These are phyloP conservation scores for Nidula microcarpa DNA, from an alignment of 768 basidiomycete species.

Conservation along the genomic window DNA sequence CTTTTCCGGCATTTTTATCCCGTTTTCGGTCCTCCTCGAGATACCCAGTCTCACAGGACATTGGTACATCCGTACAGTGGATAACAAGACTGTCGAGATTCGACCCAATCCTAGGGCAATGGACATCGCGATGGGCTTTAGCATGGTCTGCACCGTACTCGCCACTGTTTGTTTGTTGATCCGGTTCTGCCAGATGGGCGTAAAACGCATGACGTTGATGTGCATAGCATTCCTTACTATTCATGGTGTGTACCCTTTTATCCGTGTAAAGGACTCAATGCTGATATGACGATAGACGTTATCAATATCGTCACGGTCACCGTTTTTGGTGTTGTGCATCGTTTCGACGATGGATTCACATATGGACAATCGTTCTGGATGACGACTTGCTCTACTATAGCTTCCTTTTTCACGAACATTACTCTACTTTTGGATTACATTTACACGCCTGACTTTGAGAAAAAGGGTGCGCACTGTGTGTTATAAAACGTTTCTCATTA, in stretches of 20 bases:
- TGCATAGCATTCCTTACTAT: slow-evolving; percentile 63
- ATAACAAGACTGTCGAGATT: slow-evolving; percentile 39
- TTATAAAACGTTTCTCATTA: background rate
- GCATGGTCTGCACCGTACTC: slow-evolving; percentile 62
- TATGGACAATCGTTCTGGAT: slow-evolving; percentile 75
- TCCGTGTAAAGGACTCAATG: background rate
- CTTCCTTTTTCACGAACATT: slow-evolving; percentile 61
- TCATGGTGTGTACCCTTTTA: slow-evolving; percentile 50
- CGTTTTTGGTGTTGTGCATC: slow-evolving; percentile 60
- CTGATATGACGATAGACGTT: slow-evolving; percentile 43
- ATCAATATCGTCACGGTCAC: slow-evolving; percentile 63
- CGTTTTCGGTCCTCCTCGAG: slow-evolving; percentile 78
- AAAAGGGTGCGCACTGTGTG: slow-evolving; percentile 43
- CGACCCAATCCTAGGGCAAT: slow-evolving; percentile 55
- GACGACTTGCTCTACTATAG: slow-evolving; percentile 70
- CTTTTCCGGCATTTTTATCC: slow-evolving; percentile 63
- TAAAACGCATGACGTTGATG: slow-evolving; percentile 59
- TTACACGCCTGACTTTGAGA: slow-evolving; percentile 57
- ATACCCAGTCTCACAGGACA: slow-evolving; percentile 76
- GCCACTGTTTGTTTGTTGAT: slow-evolving; percentile 67
- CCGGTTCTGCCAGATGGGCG: slow-evolving; percentile 69
- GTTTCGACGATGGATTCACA: slow-evolving; percentile 63
- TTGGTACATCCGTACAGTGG: slow-evolving; percentile 64
- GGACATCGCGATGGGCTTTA: slow-evolving; percentile 57
- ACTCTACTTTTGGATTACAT: slow-evolving; percentile 64